phyloP scores from a whole-genome alignment of 768 basidiomycete genomes.

The Mycena chlorophos region DNA sequence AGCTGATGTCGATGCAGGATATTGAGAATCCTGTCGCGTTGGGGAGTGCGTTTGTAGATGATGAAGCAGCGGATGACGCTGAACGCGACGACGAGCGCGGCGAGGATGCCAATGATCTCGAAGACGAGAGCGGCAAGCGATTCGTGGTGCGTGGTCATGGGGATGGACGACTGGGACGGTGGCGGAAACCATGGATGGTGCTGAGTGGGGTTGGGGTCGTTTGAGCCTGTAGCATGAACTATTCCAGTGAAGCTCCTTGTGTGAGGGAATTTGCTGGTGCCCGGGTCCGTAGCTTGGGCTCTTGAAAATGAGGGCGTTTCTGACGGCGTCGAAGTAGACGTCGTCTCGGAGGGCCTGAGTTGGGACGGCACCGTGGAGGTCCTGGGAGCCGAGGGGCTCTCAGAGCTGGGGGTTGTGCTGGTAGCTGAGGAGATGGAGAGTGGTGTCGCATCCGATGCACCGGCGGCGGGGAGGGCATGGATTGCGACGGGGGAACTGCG shows the following conservation, averaged over 20 bases:
- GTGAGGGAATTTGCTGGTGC: too few relatives aligned
- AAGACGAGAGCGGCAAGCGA: constrained; percentile 35
- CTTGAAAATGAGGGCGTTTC: too few relatives aligned
- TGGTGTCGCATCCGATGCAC: background rate
- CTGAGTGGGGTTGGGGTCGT: constrained; percentile 8
- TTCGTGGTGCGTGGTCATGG: constrained; percentile 16
- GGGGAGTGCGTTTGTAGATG: constrained; percentile 46
- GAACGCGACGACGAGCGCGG: constrained; percentile 36
- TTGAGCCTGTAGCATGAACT: too few relatives aligned
- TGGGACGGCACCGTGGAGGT: too few relatives aligned
- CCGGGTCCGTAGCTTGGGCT: too few relatives aligned
- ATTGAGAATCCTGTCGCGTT: constrained; percentile 44
- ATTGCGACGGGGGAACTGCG: too few relatives aligned
- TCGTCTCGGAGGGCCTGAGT: too few relatives aligned
- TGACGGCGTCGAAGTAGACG: too few relatives aligned
- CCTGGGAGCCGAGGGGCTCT: constrained; percentile 8
- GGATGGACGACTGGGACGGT: constrained; percentile 28
- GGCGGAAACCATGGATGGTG: constrained; percentile 11
- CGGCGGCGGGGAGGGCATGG: constrained; percentile 4
- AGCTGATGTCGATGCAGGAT: constrained; percentile 46
- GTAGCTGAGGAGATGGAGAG: background rate
- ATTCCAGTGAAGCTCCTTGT: too few relatives aligned
- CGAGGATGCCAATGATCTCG: constrained; percentile 45
- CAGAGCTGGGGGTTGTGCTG: background rate
- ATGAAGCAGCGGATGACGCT: constrained; percentile 42